Conservation (phyloP, 1,284 basidiomycete genomes). For the Naganishia liquefaciens region DNA sequence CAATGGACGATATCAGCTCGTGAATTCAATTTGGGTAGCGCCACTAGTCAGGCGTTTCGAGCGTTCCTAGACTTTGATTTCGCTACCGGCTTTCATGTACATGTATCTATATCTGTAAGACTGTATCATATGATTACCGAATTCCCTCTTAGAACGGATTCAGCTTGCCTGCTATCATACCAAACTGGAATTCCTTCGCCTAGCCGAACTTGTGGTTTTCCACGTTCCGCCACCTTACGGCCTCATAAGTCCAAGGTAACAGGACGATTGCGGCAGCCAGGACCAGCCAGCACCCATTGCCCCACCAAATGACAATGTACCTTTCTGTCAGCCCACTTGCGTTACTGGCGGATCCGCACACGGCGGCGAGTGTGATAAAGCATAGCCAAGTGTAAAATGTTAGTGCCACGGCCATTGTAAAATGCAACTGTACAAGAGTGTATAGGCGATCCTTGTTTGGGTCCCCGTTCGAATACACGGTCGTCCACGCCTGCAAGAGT, state of each 20-base stretch:
- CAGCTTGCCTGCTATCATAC: neutral
- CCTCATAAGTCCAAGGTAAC: constrained; percentile 24
- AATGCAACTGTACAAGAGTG: constrained; percentile 29
- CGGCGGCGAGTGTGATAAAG: constrained; percentile 18
- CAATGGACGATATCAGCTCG: constrained; percentile 10
- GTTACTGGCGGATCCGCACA: constrained; percentile 24
- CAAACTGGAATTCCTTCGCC: neutral
- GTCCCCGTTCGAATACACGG: constrained; percentile 17
- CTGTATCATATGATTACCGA: neutral
- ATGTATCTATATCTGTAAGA: constrained; percentile 1
- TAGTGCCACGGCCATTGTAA: constrained; percentile 10
- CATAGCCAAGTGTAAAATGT: constrained; percentile 27
- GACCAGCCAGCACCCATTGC: constrained; percentile 18
- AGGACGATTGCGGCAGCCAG: constrained; percentile 18
- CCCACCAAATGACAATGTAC: constrained; percentile 30
- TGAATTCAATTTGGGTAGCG: neutral
- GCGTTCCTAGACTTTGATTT: constrained; percentile 2
- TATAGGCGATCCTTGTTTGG: constrained; percentile 27
- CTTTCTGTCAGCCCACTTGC: neutral
- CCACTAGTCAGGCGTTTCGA: neutral
- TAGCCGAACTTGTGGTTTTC: constrained; percentile 19
- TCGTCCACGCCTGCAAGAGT: constrained; percentile 27
- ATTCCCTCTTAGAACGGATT: neutral
- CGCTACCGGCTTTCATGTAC: constrained; percentile 6
- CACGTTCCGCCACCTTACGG: constrained; percentile 29